phyloP scores from a whole-genome alignment of 495 filamentous ascomycete species.

The Tuber microsphaerosporum region DNA sequence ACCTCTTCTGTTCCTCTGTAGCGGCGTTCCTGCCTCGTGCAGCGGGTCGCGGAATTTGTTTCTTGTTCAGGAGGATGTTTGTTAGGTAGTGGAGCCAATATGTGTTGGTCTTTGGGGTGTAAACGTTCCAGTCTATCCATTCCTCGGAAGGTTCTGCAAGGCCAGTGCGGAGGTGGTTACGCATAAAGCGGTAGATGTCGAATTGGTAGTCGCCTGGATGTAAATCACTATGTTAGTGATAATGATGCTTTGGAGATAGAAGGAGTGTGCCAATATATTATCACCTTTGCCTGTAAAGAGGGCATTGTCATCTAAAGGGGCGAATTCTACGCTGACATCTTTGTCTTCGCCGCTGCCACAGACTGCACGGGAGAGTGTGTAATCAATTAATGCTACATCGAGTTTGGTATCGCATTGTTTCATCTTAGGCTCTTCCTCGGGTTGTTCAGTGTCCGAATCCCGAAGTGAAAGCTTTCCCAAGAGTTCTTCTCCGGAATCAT shows the following conservation, averaged over 20 bases:
- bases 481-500: slow-evolving; percentile 8
- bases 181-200: slow-evolving; percentile 42
- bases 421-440: slow-evolving; percentile 16
- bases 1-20: slow-evolving; percentile 21
- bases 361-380: slow-evolving; percentile 38
- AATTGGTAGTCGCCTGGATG: slow-evolving; percentile 39
- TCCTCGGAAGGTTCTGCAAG: slow-evolving; percentile 31
- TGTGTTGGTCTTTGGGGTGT: slow-evolving; percentile 35
- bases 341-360: slow-evolving; percentile 6
- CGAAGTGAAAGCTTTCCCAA: slow-evolving; percentile 23
- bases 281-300: slow-evolving; percentile 40
- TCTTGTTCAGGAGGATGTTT: slow-evolving; percentile 37
- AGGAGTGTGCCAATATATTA: not conserved
- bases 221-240: slow-evolving; percentile 7
- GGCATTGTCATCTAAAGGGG: slow-evolving; percentile 36
- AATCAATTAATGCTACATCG: slow-evolving; percentile 40
- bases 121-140: slow-evolving; percentile 38
- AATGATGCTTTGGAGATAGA: not conserved
- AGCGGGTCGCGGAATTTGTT: slow-evolving; percentile 29
- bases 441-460: slow-evolving; percentile 2
- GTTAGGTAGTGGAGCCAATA: slow-evolving; percentile 42
- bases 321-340: slow-evolving; percentile 18
- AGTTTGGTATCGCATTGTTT: slow-evolving; percentile 17
- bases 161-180: slow-evolving; percentile 20
- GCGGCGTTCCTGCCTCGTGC: slow-evolving; percentile 32